Evolutionary conservation across 345 rosid genomes (phyloP).

Genomic region (Dovyalis caffra): DNA sequence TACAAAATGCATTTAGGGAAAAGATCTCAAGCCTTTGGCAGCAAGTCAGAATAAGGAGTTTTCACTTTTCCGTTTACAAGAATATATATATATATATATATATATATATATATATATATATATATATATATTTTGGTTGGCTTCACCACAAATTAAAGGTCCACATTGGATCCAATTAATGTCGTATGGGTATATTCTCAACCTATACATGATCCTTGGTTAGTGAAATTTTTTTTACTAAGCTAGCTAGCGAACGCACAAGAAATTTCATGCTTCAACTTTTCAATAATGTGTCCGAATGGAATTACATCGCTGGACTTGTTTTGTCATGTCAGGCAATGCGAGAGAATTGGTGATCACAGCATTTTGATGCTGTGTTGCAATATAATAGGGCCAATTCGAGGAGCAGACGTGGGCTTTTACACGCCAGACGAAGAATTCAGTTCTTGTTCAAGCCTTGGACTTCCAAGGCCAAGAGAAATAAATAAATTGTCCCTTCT

Average conservation of each 20-base stretch:
- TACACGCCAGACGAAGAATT: background rate
- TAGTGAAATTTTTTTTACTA: background rate
- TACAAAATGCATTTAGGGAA: too few relatives aligned
- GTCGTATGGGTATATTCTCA: background rate
- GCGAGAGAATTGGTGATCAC: background rate
- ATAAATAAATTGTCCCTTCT: too few relatives aligned
- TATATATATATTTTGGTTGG: accelerated
- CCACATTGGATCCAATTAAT: background rate
- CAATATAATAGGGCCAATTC: background rate
- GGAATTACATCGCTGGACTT: background rate
- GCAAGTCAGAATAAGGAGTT: background rate
- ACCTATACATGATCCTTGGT: background rate
- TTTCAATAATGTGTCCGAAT: background rate
- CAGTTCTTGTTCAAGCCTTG: too few relatives aligned
- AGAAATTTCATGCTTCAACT: background rate
- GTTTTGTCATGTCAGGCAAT: background rate
- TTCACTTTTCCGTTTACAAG: background rate
- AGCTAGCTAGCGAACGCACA: background rate
- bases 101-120: accelerated
- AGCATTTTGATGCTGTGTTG: background rate
- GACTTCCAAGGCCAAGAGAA: too few relatives aligned
- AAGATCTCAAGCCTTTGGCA: too few relatives aligned
- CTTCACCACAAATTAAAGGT: background rate
- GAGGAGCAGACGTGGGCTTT: background rate
- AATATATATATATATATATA: accelerated